Evolutionary conservation across 1,139 yeast species (phyloP).

Genomic region (Taphrina sp.): DNA sequence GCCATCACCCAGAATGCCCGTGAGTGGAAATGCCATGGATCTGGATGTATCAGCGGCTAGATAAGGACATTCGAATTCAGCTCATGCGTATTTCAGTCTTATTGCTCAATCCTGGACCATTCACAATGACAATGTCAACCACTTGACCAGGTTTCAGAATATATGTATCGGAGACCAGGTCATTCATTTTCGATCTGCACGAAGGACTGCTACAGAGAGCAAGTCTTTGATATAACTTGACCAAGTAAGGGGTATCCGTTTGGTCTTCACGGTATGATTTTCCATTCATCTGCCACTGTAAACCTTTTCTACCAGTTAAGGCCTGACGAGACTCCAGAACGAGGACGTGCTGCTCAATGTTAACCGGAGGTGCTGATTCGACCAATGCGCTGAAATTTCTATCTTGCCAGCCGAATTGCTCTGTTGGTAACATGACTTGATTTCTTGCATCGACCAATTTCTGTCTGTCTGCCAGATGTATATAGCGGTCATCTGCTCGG

Average conservation of each 20-base stretch:
- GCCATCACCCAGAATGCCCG: slow-evolving; percentile 15
- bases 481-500: not conserved
- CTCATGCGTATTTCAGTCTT: slow-evolving; percentile 8
- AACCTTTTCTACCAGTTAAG: slow-evolving; percentile 1
- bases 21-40: slow-evolving; percentile 29
- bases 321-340: slow-evolving; percentile 8
- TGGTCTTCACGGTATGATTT: slow-evolving; percentile 6
- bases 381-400: slow-evolving; percentile 11
- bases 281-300: slow-evolving; percentile 14
- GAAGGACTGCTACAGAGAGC: not conserved
- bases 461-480: not conserved
- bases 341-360: slow-evolving; percentile 2
- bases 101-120: not conserved
- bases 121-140: slow-evolving; percentile 25
- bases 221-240: slow-evolving; percentile 7
- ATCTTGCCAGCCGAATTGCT: slow-evolving; percentile 43
- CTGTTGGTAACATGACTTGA: slow-evolving; percentile 46
- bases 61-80: not conserved
- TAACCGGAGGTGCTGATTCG: slow-evolving; percentile 13
- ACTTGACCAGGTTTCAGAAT: slow-evolving; percentile 30
- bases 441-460: not conserved
- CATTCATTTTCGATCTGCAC: slow-evolving; percentile 4
- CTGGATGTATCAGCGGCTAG: not conserved
- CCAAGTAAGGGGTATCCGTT: slow-evolving; percentile 17
- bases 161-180: slow-evolving; percentile 9